A percentile compares a stretch with the other conserved stretches of the same genome.
Evolutionary conservation across 2,329 filamentous ascomycete species (phyloP).

Genomic region (Talaromyces sp.): DNA sequence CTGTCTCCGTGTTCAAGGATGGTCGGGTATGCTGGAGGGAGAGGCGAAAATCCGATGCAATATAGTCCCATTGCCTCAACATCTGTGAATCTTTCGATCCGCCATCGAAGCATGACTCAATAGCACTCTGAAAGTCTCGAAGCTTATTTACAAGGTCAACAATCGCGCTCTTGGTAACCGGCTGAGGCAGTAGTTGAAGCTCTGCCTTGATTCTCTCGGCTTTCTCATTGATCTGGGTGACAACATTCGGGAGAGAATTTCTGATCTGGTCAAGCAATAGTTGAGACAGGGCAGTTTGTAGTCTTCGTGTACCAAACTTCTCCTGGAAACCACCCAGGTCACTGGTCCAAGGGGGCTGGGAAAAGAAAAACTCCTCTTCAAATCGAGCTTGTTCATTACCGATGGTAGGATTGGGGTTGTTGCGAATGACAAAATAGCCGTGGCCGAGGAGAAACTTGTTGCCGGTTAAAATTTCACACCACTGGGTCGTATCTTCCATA

Average conservation of each 20-base stretch:
- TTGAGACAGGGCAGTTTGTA: conserved; percentile 47
- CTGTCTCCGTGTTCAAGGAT: conserved; percentile 24
- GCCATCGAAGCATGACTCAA: conserved; percentile 53
- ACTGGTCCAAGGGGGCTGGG: conserved; percentile 41
- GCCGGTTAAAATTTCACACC: conserved; percentile 60
- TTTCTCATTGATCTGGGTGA: conserved; percentile 40
- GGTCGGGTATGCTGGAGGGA: conserved; percentile 43
- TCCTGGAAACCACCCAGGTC: conserved; percentile 34
- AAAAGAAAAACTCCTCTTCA: conserved; percentile 51
- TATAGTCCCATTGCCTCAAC: conserved; percentile 37
- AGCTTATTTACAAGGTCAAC: conserved; percentile 59
- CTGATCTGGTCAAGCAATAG: conserved; percentile 47
- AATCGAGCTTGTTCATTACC: conserved; percentile 45
- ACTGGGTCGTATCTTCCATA: conserved; percentile 55
- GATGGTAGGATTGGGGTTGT: conserved; percentile 41
- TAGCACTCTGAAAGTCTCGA: conserved; percentile 50
- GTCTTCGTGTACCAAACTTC: conserved; percentile 50
- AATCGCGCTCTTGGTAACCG: conserved; percentile 61
- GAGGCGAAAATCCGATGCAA: conserved; percentile 51
- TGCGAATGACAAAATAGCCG: conserved; percentile 75
- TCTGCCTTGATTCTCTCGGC: conserved; percentile 51
- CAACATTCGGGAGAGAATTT: conserved; percentile 29
- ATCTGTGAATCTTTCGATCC: conserved; percentile 39
- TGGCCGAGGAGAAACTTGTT: conserved; percentile 60
- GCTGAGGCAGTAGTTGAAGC: conserved; percentile 59